Conservation (phyloP, 805 yeast species). For the Sugiyamaella americana region DNA sequence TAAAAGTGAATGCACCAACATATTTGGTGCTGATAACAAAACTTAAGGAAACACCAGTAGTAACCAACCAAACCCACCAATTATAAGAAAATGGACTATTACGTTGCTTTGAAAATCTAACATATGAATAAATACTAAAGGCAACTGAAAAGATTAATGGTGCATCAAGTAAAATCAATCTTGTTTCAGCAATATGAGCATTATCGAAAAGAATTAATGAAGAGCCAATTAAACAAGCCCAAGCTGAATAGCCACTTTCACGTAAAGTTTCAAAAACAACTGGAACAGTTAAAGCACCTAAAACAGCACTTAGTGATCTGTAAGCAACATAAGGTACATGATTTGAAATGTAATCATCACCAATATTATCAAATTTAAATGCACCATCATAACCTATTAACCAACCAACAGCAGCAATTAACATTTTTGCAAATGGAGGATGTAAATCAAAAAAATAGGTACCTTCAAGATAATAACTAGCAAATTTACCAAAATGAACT, state of each 20-base stretch:
- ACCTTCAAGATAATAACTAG: constrained; percentile 60
- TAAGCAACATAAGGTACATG: constrained; percentile 83
- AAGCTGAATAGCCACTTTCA: constrained; percentile 72
- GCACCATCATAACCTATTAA: constrained; percentile 85
- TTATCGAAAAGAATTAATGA: constrained; percentile 75
- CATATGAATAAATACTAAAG: constrained; percentile 67
- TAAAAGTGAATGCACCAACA: constrained; percentile 89
- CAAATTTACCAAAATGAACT: constrained; percentile 47
- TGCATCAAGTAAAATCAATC: constrained; percentile 88
- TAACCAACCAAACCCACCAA: constrained; percentile 86
- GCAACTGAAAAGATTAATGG: constrained; percentile 82
- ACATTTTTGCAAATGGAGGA: constrained; percentile 94
- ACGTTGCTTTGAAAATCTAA: constrained; percentile 64
- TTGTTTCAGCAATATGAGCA: constrained; percentile 84
- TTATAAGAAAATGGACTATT: constrained; percentile 52
- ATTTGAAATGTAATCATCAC: constrained; percentile 69
- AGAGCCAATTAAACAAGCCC: constrained; percentile 73
- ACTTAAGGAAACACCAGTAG: constrained; percentile 81
- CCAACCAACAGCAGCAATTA: constrained; percentile 87
- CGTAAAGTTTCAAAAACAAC: constrained; percentile 77
- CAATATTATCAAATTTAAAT: constrained; percentile 86
- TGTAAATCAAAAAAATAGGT: constrained; percentile 94
- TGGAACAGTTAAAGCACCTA: constrained; percentile 80
- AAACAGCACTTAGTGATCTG: constrained; percentile 71
- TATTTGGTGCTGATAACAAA: constrained; percentile 93